A percentile compares a stretch with the other conserved stretches of the same genome.
Conservation (phyloP, 768 basidiomycete genomes). For the Phanerochaete carnosa region DNA sequence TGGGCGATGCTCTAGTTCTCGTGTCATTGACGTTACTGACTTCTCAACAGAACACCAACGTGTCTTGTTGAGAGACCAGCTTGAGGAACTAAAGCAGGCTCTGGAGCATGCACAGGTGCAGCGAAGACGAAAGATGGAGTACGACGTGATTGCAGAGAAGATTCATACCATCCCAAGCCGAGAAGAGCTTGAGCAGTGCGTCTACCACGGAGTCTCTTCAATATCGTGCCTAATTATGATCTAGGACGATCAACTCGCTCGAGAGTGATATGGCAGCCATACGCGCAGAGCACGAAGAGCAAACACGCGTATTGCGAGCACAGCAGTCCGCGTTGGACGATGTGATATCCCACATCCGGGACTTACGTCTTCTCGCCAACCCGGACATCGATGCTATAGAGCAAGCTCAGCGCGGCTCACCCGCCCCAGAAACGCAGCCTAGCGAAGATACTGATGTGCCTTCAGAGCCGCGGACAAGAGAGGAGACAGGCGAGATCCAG, state of each 20-base stretch:
- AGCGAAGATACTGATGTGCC: slow-evolving; percentile 17
- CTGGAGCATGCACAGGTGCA: slow-evolving; percentile 78
- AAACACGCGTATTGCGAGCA: slow-evolving; percentile 59
- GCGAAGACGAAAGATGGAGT: slow-evolving; percentile 79
- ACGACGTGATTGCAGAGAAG: slow-evolving; percentile 80
- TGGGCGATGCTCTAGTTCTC: slow-evolving; percentile 31
- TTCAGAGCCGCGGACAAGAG: slow-evolving; percentile 17
- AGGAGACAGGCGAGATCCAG: slow-evolving; percentile 31
- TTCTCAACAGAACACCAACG: slow-evolving; percentile 68
- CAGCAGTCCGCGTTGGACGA: slow-evolving; percentile 67
- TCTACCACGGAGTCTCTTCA: slow-evolving; percentile 14
- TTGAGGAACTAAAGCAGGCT: slow-evolving; percentile 71
- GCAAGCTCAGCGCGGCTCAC: slow-evolving; percentile 45
- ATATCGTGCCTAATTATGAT: not conserved
- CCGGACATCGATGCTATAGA: slow-evolving; percentile 46
- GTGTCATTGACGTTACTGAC: slow-evolving; percentile 1
- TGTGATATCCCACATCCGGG: slow-evolving; percentile 59
- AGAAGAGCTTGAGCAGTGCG: slow-evolving; percentile 75
- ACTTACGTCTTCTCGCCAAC: slow-evolving; percentile 66
- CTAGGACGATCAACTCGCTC: slow-evolving; percentile 62
- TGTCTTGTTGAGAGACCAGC: slow-evolving; percentile 60
- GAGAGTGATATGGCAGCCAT: slow-evolving; percentile 81
- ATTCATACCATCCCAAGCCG: slow-evolving; percentile 74
- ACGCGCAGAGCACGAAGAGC: slow-evolving; percentile 68
- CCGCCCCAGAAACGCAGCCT: slow-evolving; percentile 38